These are phyloP conservation scores for Citrus hindsii DNA, from an alignment of 345 rosid species.

Conservation along the genomic window DNA sequence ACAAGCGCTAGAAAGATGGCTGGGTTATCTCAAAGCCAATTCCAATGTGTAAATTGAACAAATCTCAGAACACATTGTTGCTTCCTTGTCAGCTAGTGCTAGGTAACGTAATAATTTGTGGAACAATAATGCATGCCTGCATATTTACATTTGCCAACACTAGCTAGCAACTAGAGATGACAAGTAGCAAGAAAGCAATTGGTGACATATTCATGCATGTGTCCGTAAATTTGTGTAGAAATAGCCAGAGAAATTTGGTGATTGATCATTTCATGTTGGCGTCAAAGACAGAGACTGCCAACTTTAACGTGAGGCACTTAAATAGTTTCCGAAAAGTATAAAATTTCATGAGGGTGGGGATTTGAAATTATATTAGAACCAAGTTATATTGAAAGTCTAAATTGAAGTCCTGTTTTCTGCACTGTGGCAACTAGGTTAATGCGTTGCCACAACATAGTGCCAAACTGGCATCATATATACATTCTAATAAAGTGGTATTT, in stretches of 20 bases:
- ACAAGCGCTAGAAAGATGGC: neutral
- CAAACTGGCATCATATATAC: no score
- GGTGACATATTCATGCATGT: neutral
- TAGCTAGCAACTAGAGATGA: neutral
- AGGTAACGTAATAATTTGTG: neutral
- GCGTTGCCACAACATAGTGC: no score
- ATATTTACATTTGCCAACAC: neutral
- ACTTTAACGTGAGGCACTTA: constrained; percentile 9
- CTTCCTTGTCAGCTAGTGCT: neutral
- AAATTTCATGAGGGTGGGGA: no score
- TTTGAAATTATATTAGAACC: no score
- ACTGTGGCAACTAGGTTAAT: no score
- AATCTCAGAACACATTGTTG: neutral
- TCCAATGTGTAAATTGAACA: neutral
- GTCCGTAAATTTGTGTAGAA: neutral
- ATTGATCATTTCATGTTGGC: constrained; percentile 1
- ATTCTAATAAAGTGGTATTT: no score
- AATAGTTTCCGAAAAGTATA: no score
- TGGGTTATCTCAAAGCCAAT: neutral
- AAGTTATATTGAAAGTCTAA: no score
- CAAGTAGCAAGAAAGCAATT: neutral
- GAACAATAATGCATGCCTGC: neutral
- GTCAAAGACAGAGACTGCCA: constrained; percentile 1
- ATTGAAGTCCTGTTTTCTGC: no score
- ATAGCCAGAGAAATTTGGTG: neutral